Base-by-base conservation (phyloP, 768 basidiomycete species). In the Pleurotus ostreatus region DNA sequence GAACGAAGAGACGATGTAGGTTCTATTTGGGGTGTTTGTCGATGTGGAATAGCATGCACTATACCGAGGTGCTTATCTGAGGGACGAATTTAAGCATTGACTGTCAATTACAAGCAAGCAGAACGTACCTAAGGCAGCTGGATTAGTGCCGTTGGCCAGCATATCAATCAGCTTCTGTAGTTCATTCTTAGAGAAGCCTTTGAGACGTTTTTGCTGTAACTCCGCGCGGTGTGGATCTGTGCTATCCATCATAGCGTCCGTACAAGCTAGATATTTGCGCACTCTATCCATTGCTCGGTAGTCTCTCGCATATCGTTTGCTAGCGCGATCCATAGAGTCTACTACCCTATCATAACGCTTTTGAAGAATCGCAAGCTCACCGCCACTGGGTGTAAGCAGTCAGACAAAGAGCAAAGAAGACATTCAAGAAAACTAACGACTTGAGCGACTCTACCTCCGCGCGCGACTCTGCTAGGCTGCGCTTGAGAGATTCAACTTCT, bases 271-370 rank as follows among this genome's bases (percentile, higher is more conserved):
- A 20, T 38, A 53, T 39, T 59, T 49, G 76, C 76, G 61, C 80
- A 73, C 13, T 61, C 63, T 43, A 68, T 68, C 81, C 82, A 86
- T 56, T 74, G 78, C 64, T 76, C 76, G 34, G 67, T 77, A 83
- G 63, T 87, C 80, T 16, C 59, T 57, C 57, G 78, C 75, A 66
- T 82, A 82, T 16, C 75, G 76, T 18, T 66, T 70, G 9, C 74
- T 74, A 11, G 77, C 77, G 1, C 78, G 74, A 49, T 75, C 71
- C 54, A 78, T 77, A 25, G 73, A 69, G 39, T 70, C 68, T 4
- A 68, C 58, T 1, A 88, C 69, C 0, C 70, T 71, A 40, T 82
- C 78, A 55, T 80, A 83, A 11, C 73, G 73, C 34, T 52, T 61
- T 55, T 75, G 62, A 2, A 83, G 66, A 7, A 71, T 61, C 0